Base-by-base conservation (phyloP, 257 asterid species). In the Nicotiana knightiana region DNA sequence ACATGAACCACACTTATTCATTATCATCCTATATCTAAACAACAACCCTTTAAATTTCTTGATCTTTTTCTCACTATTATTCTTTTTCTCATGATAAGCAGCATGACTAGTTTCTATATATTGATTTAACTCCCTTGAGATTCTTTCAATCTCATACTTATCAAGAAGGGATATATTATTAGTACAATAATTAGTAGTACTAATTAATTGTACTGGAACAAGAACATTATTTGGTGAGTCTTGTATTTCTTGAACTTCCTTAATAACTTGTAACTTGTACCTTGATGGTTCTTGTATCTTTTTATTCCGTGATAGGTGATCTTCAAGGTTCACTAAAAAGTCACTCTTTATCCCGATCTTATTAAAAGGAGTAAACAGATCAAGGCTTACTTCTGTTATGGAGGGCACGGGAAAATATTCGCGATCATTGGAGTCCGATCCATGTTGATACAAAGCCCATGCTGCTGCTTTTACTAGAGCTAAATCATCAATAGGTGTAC, bases 381-480 rank as follows among this genome's bases (percentile, higher is more conserved):
- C 4, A 65, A 9, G 4, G 17, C 32, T 76, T 48, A 83, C 2
- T 39, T 39, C 9, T 39, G 9, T 37, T 37, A 0, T 6, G 9
- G 43, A 37, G 43, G 43, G 43, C 1, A 8, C 9, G 8, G 43
- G 43, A 37, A 6, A 37, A 37, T 37, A 37, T 37, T 37, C 46
- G 7, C 9, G 54, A 33, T 81, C 83, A 4, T 89, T 90, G 26
- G 89, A 82, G 28, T 1, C 3, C 1, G 94, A 91, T 24, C 93
- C 94, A 48, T 78, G 95, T 32, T 88, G 87, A 59, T 85, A 84
- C 94, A 94, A 87, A 11, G 93, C 90, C 91, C 91, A 91, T 81
- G 92, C 92, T 39, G 93, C 89, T 1, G 95, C 88, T 80, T 92
- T 91, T 3, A 82, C 91, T 48, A 85, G 0, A 48, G 89, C 84